Conservation (phyloP, 179 eudicot genomes). For the Corrigiola litoralis region DNA sequence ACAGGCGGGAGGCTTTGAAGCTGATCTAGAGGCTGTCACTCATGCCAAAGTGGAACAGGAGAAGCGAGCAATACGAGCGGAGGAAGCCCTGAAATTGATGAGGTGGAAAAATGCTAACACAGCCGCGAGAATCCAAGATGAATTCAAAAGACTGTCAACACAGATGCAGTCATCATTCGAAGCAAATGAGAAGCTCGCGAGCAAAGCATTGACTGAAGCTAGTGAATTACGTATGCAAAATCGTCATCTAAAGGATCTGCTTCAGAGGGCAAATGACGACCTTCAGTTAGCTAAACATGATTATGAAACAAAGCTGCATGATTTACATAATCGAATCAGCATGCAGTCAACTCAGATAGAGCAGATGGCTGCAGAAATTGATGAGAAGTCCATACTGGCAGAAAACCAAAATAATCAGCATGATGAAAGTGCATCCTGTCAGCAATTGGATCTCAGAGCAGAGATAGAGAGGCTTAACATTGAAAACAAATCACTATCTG, state of each 20-base stretch:
- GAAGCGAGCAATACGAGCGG: conserved; percentile 79
- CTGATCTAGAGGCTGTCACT: conserved; percentile 70
- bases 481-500: conserved; percentile 40
- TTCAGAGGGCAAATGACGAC: conserved; percentile 52
- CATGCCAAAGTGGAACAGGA: conserved; percentile 76
- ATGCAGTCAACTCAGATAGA: conserved; percentile 36
- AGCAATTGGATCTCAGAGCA: conserved; percentile 34
- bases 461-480: conserved; percentile 40
- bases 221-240: conserved; percentile 59
- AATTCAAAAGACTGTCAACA: conserved; percentile 56
- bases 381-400: conserved; percentile 40
- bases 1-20: conserved; percentile 66
- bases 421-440: conserved; percentile 43
- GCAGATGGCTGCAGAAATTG: conserved; percentile 35
- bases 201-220: conserved; percentile 69
- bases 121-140: conserved; percentile 81
- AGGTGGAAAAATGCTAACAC: conserved; percentile 66
- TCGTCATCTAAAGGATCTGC: conserved; percentile 50
- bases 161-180: conserved; percentile 79
- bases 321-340: conserved; percentile 36
- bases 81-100: conserved; percentile 62
- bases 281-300: conserved; percentile 40
- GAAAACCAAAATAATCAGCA: conserved; percentile 39
- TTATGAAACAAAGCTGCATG: conserved; percentile 52
- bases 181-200: conserved; percentile 70